Evolutionary conservation across 371 early-diverging fungal genomes (phyloP), one percentile per base, ranked within the genome.

Genomic region (Saksenaea oblongispora): DNA sequence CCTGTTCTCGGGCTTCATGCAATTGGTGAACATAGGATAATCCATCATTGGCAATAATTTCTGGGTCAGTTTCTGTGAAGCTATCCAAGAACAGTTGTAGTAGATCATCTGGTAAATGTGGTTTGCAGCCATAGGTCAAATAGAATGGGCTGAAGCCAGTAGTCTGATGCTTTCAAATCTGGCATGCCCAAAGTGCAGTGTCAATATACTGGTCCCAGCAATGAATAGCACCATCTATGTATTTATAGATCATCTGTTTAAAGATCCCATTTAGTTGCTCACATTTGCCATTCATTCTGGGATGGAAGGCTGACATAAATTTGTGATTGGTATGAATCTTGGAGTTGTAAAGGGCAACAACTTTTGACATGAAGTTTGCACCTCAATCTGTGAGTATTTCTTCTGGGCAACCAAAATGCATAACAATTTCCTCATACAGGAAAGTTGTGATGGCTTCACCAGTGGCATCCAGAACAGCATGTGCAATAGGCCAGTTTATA

Each of bases 361-460:
- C 58, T 22, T 56, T 65, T 14, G 62, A 61, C 27, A 60, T 63
- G 34, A 72, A 80, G 36, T 75, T 72, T 1, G 69, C 39, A 17
- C 78, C 84, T 11, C 74, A 59, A 62, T 84, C 78, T 0, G 74
- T 69, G 5, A 76, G 15, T 3, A 84, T 71, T 54, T 73, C 65
- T 3, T 36, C 14, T 11, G 72, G 75, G 17, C 69, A 64, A n/a
- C 80, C 75, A 60, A 69, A 73, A 17, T 26, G 63, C 41, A 65
- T 47, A n/a, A 71, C 67, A 18, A 77, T 64, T n/a, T 71, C 67
- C 37, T 74, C 61, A 47, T 74, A 71, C 5, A 81, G 34, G 28
- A 79, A 78, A 3, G 69, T 36, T 0, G 76, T 73, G 22, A 80
- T 63, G 0, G 71, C 70, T 35, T 72, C 64, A 34, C 65, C 69